Evolutionary conservation across 2,329 filamentous ascomycete genomes (phyloP), one percentile per base, ranked within the genome.

Genomic region (Gyromitra esculenta): DNA sequence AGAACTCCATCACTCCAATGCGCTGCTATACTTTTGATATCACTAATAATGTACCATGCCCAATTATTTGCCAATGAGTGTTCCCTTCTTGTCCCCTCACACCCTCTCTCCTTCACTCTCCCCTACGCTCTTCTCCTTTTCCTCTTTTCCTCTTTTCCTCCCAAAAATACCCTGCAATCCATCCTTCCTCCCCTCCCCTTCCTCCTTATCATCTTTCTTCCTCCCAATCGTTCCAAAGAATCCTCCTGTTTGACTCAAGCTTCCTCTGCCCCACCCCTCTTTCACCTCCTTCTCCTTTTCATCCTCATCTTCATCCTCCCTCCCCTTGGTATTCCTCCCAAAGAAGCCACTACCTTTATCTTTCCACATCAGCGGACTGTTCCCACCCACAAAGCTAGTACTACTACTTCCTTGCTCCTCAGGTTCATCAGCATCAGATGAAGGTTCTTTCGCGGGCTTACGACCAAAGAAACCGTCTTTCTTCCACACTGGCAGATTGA

Each of bases 91-190:
- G 9, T 5, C 13, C 7, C n/a, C 5, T 69, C 48, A 74, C 5
- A 11, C 21, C 8, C 59, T 59, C 57, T 75, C 72, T 8, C 72
- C 59, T 21, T 75, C 72, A 31, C 57, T 69, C 57, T 75, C 72
- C 15, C 43, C 54, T 5, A 62, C 21, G 13, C 11, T 64, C n/a
- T 67, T 71, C 41, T 75, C 66, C 18, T 59, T 74, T 37, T 77
- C 78, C 62, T 79, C 77, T 21, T 56, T 62, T 39, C 59, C 56
- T 80, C 89, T 90, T 84, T 90, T 89, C 79, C 80, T 77, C 21
- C 81, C 79, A 71, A 88, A 89, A 35, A 88, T 86, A 25, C 81
- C 79, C 76, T 64, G 65, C 7, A 82, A 83, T 31, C 81, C 81
- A 35, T 81, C 84, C 37, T 72, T 65, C 5, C 82, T 82, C 68